Evolutionary conservation across 2,329 filamentous ascomycete genomes (phyloP), one percentile per base, ranked within the genome.

Genomic region (Fusarium aywerte): DNA sequence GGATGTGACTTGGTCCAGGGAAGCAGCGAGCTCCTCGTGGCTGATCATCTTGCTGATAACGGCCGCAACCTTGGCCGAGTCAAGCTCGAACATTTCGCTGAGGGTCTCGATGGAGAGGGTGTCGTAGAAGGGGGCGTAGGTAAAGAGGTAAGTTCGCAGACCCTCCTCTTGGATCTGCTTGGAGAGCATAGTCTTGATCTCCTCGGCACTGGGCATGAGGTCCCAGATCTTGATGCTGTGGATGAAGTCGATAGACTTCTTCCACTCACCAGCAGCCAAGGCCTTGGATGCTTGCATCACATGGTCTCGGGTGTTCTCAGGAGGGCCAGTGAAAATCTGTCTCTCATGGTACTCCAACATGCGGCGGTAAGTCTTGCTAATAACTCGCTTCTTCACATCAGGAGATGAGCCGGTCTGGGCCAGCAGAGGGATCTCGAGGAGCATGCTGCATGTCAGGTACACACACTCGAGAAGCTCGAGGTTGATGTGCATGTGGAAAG

Each of bases 401-500:
- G 96, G 96, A 21, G 95, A 96, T 9, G 95, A 98, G 70, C 96
- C 96, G 33, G 95, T 96, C 81, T 98, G 96, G 47, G 96, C 96
- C 72, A 99, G 90, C 44, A 98, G 90, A 62, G 96, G 96, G 67
- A 99, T 98, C 83, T 99, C 96, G 58, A 99, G 88, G 70, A 99
- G 91, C 96, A 99, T 99, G 82, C 93, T 97, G 85, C 95, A 98
- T 49, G 96, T 98, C 61, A 99, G 87, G 83, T 99, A 99, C 65
- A 98, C 95, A 76, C 96, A 98, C 84, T 99, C 96, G 36, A 99
- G 88, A 55, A 99, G 88, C 80, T 99, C 96, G 51, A 99, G 87
- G 85, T 99, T 99, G 85, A 99, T 99, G 87, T 99, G 96, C 93
- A 99, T 97, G 85, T 99, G 96, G 90, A 99, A 99, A 35, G 96